Percentiles rank a stretch among this genome's conserved stretches.
Evolutionary conservation across 2,329 filamentous ascomycete genomes (phyloP).

Genomic region (Aspergillus spinulosporus): DNA sequence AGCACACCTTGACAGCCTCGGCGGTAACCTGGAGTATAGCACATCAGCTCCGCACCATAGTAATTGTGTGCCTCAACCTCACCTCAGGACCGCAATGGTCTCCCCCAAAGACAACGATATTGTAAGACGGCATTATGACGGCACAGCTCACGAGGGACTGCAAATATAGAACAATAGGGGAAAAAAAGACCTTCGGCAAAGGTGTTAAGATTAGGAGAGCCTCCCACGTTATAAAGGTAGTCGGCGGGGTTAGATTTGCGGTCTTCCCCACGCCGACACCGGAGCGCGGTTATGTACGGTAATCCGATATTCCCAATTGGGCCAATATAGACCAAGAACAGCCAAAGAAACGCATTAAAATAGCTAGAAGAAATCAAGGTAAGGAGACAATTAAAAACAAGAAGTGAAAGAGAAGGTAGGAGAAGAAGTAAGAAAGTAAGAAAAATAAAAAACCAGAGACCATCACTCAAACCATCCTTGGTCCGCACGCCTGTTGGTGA

Average conservation of each 20-base stretch:
- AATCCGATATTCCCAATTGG: slow-evolving; percentile 13
- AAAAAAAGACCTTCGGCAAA: not conserved
- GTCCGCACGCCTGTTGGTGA: slow-evolving; percentile 15
- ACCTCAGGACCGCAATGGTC: slow-evolving; percentile 88
- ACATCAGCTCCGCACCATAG: slow-evolving; percentile 12
- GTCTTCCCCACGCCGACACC: slow-evolving; percentile 31
- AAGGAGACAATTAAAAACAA: slow-evolving; percentile 10
- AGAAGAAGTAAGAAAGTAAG: slow-evolving; percentile 11
- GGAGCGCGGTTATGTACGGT: slow-evolving; percentile 21
- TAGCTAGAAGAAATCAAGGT: slow-evolving; percentile 14
- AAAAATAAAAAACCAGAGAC: slow-evolving; percentile 11
- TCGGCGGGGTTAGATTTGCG: slow-evolving; percentile 20
- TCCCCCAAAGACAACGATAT: slow-evolving; percentile 78
- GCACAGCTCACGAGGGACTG: slow-evolving; percentile 5
- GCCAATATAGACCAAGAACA: slow-evolving; percentile 8
- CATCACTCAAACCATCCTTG: slow-evolving; percentile 15
- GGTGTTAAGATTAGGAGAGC: slow-evolving; percentile 9
- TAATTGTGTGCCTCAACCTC: slow-evolving; percentile 31
- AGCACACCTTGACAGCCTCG: slow-evolving; percentile 76
- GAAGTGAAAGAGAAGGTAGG: slow-evolving; percentile 6
- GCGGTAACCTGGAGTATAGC: slow-evolving; percentile 64
- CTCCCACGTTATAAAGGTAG: slow-evolving; percentile 20
- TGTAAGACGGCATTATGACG: slow-evolving; percentile 65
- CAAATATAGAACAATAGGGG: not conserved
- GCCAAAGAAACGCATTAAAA: slow-evolving; percentile 22